Evolutionary conservation across 352 stramenopile species (phyloP).

Genomic region (Pilasporangium apinafurcum): DNA sequence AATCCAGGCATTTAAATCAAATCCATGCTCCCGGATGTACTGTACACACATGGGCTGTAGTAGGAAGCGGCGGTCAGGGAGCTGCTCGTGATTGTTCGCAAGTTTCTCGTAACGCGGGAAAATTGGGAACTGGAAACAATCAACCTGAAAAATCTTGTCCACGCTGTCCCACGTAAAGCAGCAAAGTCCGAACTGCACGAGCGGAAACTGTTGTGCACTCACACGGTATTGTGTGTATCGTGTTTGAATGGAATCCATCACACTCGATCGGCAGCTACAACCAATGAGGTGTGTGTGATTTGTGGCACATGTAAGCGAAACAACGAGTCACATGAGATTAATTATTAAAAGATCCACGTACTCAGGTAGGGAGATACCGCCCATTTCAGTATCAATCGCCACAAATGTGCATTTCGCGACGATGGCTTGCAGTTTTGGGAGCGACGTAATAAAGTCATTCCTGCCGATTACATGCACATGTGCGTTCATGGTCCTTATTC

Average conservation of each 20-base stretch:
- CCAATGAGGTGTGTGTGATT: too few relatives aligned
- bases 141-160: slow-evolving; percentile 34
- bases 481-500: slow-evolving; percentile 8
- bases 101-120: slow-evolving; percentile 44
- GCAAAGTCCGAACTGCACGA: slow-evolving; percentile 76
- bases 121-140: slow-evolving; percentile 71
- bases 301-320: background rate
- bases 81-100: slow-evolving; percentile 8
- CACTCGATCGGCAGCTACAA: slow-evolving; percentile 33
- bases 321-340: background rate
- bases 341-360: slow-evolving; percentile 22
- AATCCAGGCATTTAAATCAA: slow-evolving; percentile 76
- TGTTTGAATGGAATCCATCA: slow-evolving; percentile 70
- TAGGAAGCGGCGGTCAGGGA: slow-evolving; percentile 53
- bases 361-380: slow-evolving; percentile 59
- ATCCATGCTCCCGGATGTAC: slow-evolving; percentile 71
- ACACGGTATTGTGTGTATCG: slow-evolving; percentile 52
- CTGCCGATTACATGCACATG: slow-evolving; percentile 13
- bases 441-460: slow-evolving; percentile 8
- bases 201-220: slow-evolving; percentile 49
- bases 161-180: slow-evolving; percentile 50
- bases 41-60: slow-evolving; percentile 69
- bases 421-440: slow-evolving; percentile 20
- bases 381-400: slow-evolving; percentile 74
- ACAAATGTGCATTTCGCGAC: slow-evolving; percentile 51